Evolutionary conservation across 306 rosid genomes (phyloP), one percentile per base, ranked within the genome.

Genomic region (Rosa chinensis): DNA sequence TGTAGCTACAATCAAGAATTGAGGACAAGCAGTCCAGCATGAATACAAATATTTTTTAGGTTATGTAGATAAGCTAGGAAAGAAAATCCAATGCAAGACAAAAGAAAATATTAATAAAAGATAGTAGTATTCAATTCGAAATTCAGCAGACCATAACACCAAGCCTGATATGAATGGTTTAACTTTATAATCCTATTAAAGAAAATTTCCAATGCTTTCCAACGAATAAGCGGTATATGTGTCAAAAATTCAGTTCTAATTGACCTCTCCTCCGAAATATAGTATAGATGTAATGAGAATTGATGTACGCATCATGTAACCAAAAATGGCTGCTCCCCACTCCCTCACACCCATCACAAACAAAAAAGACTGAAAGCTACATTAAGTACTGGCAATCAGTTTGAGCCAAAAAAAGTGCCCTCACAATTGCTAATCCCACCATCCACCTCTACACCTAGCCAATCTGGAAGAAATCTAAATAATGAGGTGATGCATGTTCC

Each of bases 1-100:
- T 90, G 83, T 87, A 90, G 78, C 84, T 84, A 81, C 80, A 85
- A 63, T 78, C 81, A 81, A 76, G 52, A 86, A 79, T 78, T 52
- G 43, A 66, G 74, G 70, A 77, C 39, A 45, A 66, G 13, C 62
- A 84, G 52, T 78, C 70, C 70, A 53, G 71, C 43, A 63, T 14
- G 13, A 74, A 83, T 50, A 43, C 4, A 39, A 63, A 69, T 6
- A 55, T 68, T 25, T 74, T 42, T 18, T 16, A 59, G 21, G 52
- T 42, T 40, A 20, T 75, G 11, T 8, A 9, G 10, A 25, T 59
- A 40, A 75, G 32, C 70, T 59, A 49, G 23, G 75, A 50, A 68
- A 76, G 10, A 17, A 45, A 69, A 48, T 28, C 18, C 13, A 18
- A 81, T 47, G 23, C 71, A 55, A 74, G 55, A 72, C 50, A 47